Evolutionary conservation across 805 yeast species (phyloP), one percentile per base, ranked within the genome.

Genomic region (Debaryomyces hansenii): DNA sequence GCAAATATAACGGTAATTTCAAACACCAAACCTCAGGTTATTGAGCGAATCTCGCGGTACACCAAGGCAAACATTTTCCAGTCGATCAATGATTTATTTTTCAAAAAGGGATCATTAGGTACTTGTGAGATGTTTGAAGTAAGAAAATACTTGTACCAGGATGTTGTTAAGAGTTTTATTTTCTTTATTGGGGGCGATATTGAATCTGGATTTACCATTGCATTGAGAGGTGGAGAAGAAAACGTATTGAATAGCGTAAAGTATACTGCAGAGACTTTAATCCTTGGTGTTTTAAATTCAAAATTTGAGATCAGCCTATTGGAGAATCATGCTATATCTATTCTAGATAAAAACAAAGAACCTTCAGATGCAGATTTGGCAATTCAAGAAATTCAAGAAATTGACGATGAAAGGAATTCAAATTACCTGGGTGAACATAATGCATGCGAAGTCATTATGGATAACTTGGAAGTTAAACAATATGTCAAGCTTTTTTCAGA

Each of bases 31-130:
- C 88, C 87, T 0, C 90, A 83, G 53, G 91, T 90, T 1, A 78
- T 94, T 37, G 86, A 84, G 51, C 74, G 95, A 45, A 77, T 92
- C 4, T 80, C 97, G 0, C 72, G 90, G 45, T 74, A 90, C 51
- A 86, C 96, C 0, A 83, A 81, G 41, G 90, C 96, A 0, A 97
- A 90, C 57, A 83, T 95, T 18, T 86, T 89, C 16, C 82, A 85
- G 16, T 85, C 97, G 0, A 85, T 90, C 44, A 97, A 94, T 58
- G 88, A 86, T 58, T 69, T 94, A 11, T 88, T 94, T 10, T 77
- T 83, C 54, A 81, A 77, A 45, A 71, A 72, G 47, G 75, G 77
- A 1, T 46, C 63, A 0, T 70, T 94, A 42, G 99, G 99, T 0
- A 69, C 72, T 6, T 92, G 98, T 65, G 79, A 75, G 2, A 63